Evolutionary conservation across 129 eudicot species (phyloP).

Genomic region (Arctium minus): DNA sequence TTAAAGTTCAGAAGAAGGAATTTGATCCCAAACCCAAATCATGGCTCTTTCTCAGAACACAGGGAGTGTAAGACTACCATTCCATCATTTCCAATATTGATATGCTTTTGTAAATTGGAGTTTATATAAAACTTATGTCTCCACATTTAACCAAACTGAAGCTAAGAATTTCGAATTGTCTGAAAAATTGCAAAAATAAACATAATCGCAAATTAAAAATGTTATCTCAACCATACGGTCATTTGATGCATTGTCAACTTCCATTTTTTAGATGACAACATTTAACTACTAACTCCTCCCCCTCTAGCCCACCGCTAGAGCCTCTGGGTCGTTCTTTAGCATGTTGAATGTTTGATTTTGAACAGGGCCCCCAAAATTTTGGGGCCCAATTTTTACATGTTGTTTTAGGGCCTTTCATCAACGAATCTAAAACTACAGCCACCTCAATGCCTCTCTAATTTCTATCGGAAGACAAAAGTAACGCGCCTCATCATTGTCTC

Average conservation of each 20-base stretch:
- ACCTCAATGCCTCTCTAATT: no score
- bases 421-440: no score
- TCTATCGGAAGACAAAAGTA: no score
- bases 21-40: background rate
- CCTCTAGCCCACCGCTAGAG: background rate
- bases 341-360: no score
- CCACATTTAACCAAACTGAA: background rate
- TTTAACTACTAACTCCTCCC: background rate
- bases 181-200: background rate
- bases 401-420: no score
- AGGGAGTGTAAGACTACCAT: background rate
- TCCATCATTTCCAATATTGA: no score
- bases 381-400: no score
- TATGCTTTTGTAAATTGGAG: background rate
- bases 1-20: background rate
- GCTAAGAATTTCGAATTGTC: background rate
- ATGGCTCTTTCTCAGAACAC: background rate
- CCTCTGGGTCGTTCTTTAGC: background rate
- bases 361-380: no score
- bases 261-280: background rate
- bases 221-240: background rate
- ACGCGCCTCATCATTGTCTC: no score
- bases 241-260: background rate
- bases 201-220: background rate
- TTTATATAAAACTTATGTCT: background rate